Evolutionary conservation across 139 green algal species (phyloP).

Genomic region (Chlorella sorokiniana): DNA sequence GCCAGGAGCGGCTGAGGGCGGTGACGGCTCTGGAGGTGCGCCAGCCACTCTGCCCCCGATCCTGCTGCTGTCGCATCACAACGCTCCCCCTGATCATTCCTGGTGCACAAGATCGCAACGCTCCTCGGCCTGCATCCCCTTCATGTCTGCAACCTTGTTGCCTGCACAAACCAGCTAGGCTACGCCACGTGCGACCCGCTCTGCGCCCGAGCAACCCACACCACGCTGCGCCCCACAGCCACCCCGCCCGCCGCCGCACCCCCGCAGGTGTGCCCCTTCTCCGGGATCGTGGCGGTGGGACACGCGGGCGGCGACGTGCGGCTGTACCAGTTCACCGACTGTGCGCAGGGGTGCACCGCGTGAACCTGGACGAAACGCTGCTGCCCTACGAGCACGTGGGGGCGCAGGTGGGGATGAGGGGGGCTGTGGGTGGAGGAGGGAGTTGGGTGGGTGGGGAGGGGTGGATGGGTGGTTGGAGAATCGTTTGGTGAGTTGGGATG

Average conservation of each 20-base stretch:
- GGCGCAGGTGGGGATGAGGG: slow-evolving; percentile 19
- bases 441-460: background rate
- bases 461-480: background rate
- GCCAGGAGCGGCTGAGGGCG: slow-evolving; percentile 40
- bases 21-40: slow-evolving; percentile 46
- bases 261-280: slow-evolving; percentile 43
- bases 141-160: too few species aligned
- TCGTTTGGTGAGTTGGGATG: too few species aligned
- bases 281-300: slow-evolving; percentile 51
- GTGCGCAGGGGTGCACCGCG: slow-evolving; percentile 32
- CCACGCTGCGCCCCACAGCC: background rate
- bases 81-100: too few species aligned
- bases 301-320: slow-evolving; percentile 51
- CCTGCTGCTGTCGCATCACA: too few species aligned
- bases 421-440: background rate
- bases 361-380: slow-evolving; percentile 38
- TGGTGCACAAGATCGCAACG: too few species aligned
- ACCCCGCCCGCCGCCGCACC: background rate
- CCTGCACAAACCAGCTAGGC: too few species aligned
- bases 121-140: too few species aligned
- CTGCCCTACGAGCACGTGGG: slow-evolving; percentile 37
- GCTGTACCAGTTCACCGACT: slow-evolving; percentile 55
- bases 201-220: too few species aligned
- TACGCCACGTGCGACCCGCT: too few species aligned
- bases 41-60: too few species aligned